Evolutionary conservation across 495 filamentous ascomycete genomes (phyloP), one percentile per base, ranked within the genome.

Genomic region (Hypomontagnella monticulosa): DNA sequence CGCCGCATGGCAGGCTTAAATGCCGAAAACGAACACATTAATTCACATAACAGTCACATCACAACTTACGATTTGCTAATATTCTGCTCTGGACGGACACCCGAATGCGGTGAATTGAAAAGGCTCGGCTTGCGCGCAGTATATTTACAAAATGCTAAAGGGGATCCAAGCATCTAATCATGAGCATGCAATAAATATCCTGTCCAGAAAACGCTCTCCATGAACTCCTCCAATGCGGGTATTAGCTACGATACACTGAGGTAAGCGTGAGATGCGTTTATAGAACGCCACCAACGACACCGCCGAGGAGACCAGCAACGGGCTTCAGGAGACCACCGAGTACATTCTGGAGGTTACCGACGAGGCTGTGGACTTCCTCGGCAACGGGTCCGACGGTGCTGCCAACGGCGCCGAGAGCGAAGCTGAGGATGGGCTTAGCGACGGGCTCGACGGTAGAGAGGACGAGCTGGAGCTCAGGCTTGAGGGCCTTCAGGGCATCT

Each of bases 151-250:
- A 63, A 65, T 65, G 66, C 61, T 56, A 61, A 56, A 32, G 43
- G 61, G 57, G 61, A 65, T 66, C 66, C 61, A 62, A 70, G 66
- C 66, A 70, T 70, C 61, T 54, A 65, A 40, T 70, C 61, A 70
- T 66, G 47, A 70, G 61, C 66, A 66, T 66, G 61, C 61, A 66
- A 18, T 57, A 32, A 66, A 18, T 57, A 32, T 40, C 57, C 43
- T 30, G 34, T 44, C 51, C 46, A 44, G 27, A 32, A 40, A 55
- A 64, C 50, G 49, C 60, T 60, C 19, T 61, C 37, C 47, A n/a
- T n/a, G 55, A 64, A 65, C 55, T 60, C 54, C 66, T 48, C 38
- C 37, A 60, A 68, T 63, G 49, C 58, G 48, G 19, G 27, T 42
- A 61, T 54, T n/a, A 64, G 55, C 15, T 51, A 55, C 42, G 52